Base-by-base conservation (phyloP, 2,329 filamentous ascomycete species). In the Fonsecaea erecta region DNA sequence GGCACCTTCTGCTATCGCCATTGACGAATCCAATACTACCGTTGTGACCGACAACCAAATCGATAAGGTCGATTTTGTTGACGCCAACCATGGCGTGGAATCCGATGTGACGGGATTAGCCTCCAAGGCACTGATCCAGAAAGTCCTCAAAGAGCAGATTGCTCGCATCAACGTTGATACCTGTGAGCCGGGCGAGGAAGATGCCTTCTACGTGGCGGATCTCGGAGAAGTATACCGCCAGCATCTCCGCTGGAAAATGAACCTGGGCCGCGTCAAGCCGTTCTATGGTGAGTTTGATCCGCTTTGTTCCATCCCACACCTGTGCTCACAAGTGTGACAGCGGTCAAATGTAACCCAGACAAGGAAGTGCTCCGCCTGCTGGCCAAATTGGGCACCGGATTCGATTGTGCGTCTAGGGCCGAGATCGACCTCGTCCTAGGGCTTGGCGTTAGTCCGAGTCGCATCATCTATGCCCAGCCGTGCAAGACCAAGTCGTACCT, bases 401-500 rank as follows among this genome's bases (percentile, higher is more conserved):
- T 99, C 78, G 95, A 99, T 81, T 99, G 95, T 80, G 95, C 95
- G 69, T 98, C 94, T 80, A 98, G 98, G 86, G 85, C 89, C 71
- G 95, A 99, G 82, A 97, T 99, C 73, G 93, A 99, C 78, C 88
- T 93, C 78, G 90, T 97, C 68, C 84, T 98, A 60, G 84, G 85
- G 74, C 86, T 93, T 77, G 93, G 93, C 73, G 85, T 96, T 71
- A 89, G 91, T 75, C 91, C 95, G 12, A 87, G 88, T 71, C 93
- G 94, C 78, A 96, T 99, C 83, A 97, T 99, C 81, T 99, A 98
- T 76, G 95, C 95, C 56, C 95, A 99, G 82, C 95, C 95, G 62
- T 98, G 95, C 90, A 99, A 99, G 88, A 99, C 95, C 74, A 96
- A 95, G 82, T 97, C 94, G 54, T 98, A 97, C 79, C 85, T 99